phyloP scores from a whole-genome alignment of 2,329 filamentous ascomycete species.

The Zasmidium cellare region DNA sequence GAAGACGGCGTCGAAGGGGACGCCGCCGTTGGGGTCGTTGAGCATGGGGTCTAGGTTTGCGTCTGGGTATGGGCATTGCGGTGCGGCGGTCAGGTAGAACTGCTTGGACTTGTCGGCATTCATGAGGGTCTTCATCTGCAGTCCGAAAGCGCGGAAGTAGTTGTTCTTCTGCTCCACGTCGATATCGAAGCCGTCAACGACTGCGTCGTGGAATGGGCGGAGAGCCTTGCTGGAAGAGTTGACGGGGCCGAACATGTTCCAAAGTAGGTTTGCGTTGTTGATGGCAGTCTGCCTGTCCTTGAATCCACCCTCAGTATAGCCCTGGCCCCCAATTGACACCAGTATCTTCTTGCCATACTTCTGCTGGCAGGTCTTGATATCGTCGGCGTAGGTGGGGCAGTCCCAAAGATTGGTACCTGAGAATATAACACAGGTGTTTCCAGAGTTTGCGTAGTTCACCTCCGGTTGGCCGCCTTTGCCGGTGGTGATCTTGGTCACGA shows the following conservation, averaged over 20 bases:
- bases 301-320: constrained; percentile 70
- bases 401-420: constrained; percentile 57
- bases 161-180: constrained; percentile 65
- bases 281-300: constrained; percentile 52
- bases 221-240: constrained; percentile 35
- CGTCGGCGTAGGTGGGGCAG: constrained; percentile 62
- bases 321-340: constrained; percentile 70
- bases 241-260: constrained; percentile 68
- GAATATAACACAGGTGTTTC: constrained; percentile 62
- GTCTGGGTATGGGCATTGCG: constrained; percentile 42
- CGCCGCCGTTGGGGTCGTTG: constrained; percentile 62
- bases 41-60: constrained; percentile 31
- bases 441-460: constrained; percentile 66
- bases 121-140: constrained; percentile 31
- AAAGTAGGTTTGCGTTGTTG: constrained; percentile 62
- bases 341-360: constrained; percentile 67
- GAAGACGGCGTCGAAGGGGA: constrained; percentile 52
- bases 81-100: constrained; percentile 44
- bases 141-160: constrained; percentile 58
- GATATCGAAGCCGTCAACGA: constrained; percentile 74
- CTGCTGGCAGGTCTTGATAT: constrained; percentile 61
- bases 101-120: constrained; percentile 25
- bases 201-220: constrained; percentile 66
- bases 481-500: constrained; percentile 57
- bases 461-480: constrained; percentile 48